Evolutionary conservation across 2,329 filamentous ascomycete genomes (phyloP).

Genomic region (Epichloe scottii): DNA sequence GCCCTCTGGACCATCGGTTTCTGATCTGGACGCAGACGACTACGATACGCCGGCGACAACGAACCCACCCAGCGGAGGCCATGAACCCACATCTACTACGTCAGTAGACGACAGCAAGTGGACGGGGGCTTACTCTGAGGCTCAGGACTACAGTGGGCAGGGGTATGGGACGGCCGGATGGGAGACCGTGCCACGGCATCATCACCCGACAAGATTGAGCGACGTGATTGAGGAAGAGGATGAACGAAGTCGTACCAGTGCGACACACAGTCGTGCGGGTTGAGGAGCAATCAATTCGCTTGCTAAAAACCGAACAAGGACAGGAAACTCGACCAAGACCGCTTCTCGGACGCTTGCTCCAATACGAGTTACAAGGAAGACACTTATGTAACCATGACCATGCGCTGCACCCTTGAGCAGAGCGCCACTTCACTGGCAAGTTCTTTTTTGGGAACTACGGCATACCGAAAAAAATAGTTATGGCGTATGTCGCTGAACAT

Average conservation of each 20-base stretch:
- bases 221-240: slow-evolving; percentile 83
- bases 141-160: slow-evolving; percentile 52
- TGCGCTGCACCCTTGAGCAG: no score
- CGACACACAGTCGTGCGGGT: slow-evolving; percentile 43
- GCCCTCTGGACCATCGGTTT: slow-evolving; percentile 31
- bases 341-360: no score
- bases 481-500: no score
- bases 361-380: no score
- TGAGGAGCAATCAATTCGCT: slow-evolving; percentile 1
- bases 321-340: no score
- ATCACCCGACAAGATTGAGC: slow-evolving; percentile 78
- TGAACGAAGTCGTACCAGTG: slow-evolving; percentile 64
- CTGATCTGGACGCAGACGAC: slow-evolving; percentile 43
- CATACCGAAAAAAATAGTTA: no score
- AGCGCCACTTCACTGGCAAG: no score
- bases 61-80: slow-evolving; percentile 23
- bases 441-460: no score
- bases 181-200: slow-evolving; percentile 67
- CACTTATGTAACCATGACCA: no score
- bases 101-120: slow-evolving; percentile 24
- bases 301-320: no score
- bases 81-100: slow-evolving; percentile 17
- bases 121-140: slow-evolving; percentile 27
- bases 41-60: slow-evolving; percentile 41
- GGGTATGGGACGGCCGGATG: slow-evolving; percentile 58